These are phyloP conservation scores for Cadophora malorum DNA, from an alignment of 2,329 filamentous ascomycete species.

Conservation along the genomic window DNA sequence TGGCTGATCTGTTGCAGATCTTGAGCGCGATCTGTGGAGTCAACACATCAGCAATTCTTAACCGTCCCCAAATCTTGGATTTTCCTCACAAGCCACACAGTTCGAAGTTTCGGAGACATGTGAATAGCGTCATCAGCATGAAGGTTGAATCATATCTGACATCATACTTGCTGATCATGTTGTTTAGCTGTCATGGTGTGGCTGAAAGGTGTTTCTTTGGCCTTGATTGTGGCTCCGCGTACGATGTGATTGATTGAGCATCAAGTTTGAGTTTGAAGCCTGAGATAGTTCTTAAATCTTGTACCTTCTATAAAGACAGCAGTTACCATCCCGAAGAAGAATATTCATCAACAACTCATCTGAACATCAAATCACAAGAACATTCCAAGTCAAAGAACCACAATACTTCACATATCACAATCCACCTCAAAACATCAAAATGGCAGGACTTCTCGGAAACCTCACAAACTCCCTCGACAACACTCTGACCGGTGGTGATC, in stretches of 20 bases:
- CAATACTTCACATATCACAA: neutral
- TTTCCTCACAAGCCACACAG: neutral
- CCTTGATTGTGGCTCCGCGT: neutral
- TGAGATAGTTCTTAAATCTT: neutral
- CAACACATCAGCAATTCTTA: neutral
- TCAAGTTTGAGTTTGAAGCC: neutral
- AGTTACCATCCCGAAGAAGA: neutral
- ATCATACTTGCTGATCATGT: neutral
- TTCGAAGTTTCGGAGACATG: neutral
- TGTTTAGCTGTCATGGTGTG: neutral
- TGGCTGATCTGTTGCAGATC: neutral
- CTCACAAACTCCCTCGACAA: constrained; percentile 48
- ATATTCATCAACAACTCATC: neutral
- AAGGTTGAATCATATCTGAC: neutral
- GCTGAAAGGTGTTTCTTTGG: neutral
- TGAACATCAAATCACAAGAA: neutral
- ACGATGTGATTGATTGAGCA: neutral
- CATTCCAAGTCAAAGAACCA: neutral
- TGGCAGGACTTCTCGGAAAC: constrained; percentile 46
- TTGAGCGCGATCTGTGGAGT: neutral
- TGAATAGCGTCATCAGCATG: constrained; percentile 1
- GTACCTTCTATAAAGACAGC: neutral
- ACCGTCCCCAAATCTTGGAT: neutral
- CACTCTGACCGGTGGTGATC: constrained; percentile 49
- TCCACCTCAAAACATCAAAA: constrained; percentile 16